Conservation (phyloP, 805 yeast genomes). For the Saccharomycopsis capsularis region DNA sequence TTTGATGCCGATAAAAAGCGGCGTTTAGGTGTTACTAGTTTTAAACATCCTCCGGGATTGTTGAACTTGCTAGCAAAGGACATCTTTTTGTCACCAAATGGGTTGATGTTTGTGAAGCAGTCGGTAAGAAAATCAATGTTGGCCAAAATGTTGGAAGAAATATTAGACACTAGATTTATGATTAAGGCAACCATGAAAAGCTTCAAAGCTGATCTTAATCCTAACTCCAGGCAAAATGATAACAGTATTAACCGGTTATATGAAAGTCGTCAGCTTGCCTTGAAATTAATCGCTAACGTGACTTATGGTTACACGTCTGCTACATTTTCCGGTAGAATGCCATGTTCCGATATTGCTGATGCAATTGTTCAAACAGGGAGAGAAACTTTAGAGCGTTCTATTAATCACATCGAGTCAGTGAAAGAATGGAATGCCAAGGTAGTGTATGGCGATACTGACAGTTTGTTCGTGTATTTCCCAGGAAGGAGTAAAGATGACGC, state of each 20-base stretch:
- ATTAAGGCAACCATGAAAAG: constrained; percentile 68
- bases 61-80: constrained; percentile 39
- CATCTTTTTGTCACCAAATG: constrained; percentile 77
- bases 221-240: no score
- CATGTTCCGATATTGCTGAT: constrained; percentile 91
- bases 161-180: constrained; percentile 72
- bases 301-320: constrained; percentile 96
- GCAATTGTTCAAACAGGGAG: constrained; percentile 88
- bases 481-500: constrained; percentile 76
- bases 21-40: constrained; percentile 31
- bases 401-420: constrained; percentile 54
- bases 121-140: constrained; percentile 62
- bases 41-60: constrained; percentile 51
- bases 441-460: constrained; percentile 96
- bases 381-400: constrained; percentile 70
- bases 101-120: constrained; percentile 66
- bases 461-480: constrained; percentile 83
- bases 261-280: constrained; percentile 75
- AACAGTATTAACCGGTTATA: constrained; percentile 36
- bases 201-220: constrained; percentile 34
- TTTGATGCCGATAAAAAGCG: constrained; percentile 36
- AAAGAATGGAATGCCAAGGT: constrained; percentile 79
- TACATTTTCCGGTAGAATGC: constrained; percentile 94
- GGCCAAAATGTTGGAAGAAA: constrained; percentile 78
- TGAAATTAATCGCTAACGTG: constrained; percentile 88